Evolutionary conservation across 352 stramenopile genomes (phyloP).

Genomic region (Aphanomyces invadans): DNA sequence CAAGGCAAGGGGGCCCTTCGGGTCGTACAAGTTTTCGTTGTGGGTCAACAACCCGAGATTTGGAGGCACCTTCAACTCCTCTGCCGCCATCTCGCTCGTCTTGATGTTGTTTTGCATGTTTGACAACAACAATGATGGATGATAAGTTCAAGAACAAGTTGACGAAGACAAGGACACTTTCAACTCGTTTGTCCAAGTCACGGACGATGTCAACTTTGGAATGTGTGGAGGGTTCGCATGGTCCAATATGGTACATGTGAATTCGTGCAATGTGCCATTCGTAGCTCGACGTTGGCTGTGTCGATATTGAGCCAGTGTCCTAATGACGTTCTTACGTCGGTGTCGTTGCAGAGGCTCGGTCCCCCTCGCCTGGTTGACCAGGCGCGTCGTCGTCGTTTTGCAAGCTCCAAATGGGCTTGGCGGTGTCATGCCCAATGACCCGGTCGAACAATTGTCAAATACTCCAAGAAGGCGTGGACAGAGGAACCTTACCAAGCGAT

Average conservation of each 20-base stretch:
- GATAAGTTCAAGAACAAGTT: slow-evolving; percentile 29
- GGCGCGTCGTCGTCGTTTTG: too few species aligned
- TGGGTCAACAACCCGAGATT: slow-evolving; percentile 9
- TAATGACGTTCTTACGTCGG: too few species aligned
- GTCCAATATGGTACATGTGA: background rate
- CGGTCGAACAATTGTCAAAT: too few species aligned
- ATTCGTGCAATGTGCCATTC: background rate
- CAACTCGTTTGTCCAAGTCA: background rate
- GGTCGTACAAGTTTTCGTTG: slow-evolving; percentile 5
- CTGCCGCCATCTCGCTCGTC: slow-evolving; percentile 21
- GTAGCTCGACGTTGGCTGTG: too few species aligned
- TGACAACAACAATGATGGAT: slow-evolving; percentile 31
- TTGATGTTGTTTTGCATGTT: slow-evolving; percentile 31
- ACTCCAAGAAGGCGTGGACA: too few species aligned
- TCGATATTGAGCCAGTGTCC: too few species aligned
- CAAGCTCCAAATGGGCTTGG: too few species aligned
- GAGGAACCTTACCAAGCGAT: too few species aligned
- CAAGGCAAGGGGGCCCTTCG: slow-evolving; percentile 38
- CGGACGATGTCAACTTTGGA: background rate
- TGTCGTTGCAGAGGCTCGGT: too few species aligned
- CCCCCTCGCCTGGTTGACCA: too few species aligned
- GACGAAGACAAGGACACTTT: slow-evolving; percentile 1
- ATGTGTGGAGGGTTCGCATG: background rate
- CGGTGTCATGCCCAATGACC: too few species aligned
- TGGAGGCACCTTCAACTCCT: background rate